Evolutionary conservation across 495 filamentous ascomycete species (phyloP), one percentile per base, ranked within the genome.

Genomic region (Neurospora africana): DNA sequence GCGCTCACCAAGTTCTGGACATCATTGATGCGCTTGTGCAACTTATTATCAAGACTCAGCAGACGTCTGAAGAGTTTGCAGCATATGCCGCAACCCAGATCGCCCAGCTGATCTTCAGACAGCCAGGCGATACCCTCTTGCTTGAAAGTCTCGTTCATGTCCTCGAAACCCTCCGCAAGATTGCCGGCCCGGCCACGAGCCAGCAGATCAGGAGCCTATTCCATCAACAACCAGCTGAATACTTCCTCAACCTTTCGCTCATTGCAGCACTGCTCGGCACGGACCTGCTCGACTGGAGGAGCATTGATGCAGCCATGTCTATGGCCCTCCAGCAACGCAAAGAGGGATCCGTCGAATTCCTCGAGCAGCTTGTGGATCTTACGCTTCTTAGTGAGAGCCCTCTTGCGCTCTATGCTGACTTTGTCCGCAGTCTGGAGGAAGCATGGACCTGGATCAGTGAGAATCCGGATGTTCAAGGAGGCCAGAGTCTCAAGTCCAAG

Each of bases 121-220:
- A 80, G 47, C 76, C 76, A 5, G 81, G 87, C 23, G 86, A 84
- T 41, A 85, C 86, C 15, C 80, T 97, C 38, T 90, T 94, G 72
- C 84, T 97, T 43, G 94, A 98, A 78, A 87, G 93, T 58, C 85
- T 98, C 17, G 93, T 94, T 0, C 88, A 93, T 70, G 83, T 98
- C 10, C 86, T 99, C 19, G 86, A 91, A 70, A 90, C 90, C 71
- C 81, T 97, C n/a, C 93, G 91, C 78, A 88, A 92, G 74, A 87
- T 94, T 77, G 86, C 88, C 6, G 85, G 87, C 37, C 92, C 93
- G 65, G 88, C 89, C n/a, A 87, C 91, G n/a, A 87, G 90, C 44
- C 86, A 93, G 70, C 82, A 84, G 19, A 89, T 92, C 40, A 88
- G 91, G 43, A 89, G 88, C 82, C 85, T 94, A 38, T 89, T 91